These are phyloP conservation scores for Globisporangium canariense DNA, from an alignment of 352 stramenopile genomes.

Conservation along the genomic window DNA sequence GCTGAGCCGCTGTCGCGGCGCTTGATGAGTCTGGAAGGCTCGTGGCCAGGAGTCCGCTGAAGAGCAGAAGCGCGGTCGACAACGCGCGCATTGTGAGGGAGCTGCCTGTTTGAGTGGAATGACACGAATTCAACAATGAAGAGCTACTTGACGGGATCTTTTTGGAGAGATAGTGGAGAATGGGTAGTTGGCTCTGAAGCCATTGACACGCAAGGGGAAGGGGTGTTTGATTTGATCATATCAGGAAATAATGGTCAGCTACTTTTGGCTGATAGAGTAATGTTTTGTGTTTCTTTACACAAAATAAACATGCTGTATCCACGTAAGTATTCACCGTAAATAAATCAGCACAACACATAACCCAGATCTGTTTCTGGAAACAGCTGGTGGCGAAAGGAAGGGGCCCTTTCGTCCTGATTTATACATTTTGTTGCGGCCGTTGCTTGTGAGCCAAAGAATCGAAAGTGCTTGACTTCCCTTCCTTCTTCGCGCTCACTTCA, in stretches of 20 bases:
- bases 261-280: neutral
- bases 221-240: neutral
- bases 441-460: neutral
- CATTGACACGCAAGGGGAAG: neutral
- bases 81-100: neutral
- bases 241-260: neutral
- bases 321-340: neutral
- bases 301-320: no score
- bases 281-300: neutral
- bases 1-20: conserved; percentile 9
- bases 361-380: no score
- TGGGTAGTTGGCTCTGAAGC: neutral
- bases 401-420: neutral
- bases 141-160: neutral
- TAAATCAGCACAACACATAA: neutral
- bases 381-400: no score
- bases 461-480: neutral
- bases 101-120: neutral
- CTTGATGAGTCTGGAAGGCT: neutral
- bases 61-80: neutral
- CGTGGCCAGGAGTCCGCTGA: neutral
- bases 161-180: neutral
- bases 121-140: neutral
- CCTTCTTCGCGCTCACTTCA: neutral
- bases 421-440: neutral